Conservation (phyloP, 164 flowering plant species). For the grape (Vitis vinifera) region ASM3070453v1 NC_081820.1:2620501-2621000, state of each 20-base stretch:
- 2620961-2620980: slow-evolving; percentile 22
- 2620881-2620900: slow-evolving; percentile 27
- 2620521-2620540: no score
- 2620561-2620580: no score
- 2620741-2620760: slow-evolving; percentile 59
- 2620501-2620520: no score
- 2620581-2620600: background rate
- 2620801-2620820: slow-evolving; percentile 38
- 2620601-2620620: background rate
- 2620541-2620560: no score
- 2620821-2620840: slow-evolving; percentile 82
- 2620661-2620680: slow-evolving; percentile 26
- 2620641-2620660: slow-evolving; percentile 32
- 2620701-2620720: slow-evolving; percentile 30
- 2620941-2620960: slow-evolving; percentile 16
- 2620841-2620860: slow-evolving; percentile 90
- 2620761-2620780: slow-evolving; percentile 35
- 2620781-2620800: slow-evolving; percentile 42
- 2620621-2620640: background rate
- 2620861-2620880: slow-evolving; percentile 42
- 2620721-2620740: slow-evolving; percentile 45
- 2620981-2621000: slow-evolving; percentile 22
- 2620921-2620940: slow-evolving; percentile 30
- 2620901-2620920: slow-evolving; percentile 23
- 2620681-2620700: slow-evolving; percentile 24